Conservation (phyloP, 805 yeast genomes). For the Kuraishia molischiana region DNA sequence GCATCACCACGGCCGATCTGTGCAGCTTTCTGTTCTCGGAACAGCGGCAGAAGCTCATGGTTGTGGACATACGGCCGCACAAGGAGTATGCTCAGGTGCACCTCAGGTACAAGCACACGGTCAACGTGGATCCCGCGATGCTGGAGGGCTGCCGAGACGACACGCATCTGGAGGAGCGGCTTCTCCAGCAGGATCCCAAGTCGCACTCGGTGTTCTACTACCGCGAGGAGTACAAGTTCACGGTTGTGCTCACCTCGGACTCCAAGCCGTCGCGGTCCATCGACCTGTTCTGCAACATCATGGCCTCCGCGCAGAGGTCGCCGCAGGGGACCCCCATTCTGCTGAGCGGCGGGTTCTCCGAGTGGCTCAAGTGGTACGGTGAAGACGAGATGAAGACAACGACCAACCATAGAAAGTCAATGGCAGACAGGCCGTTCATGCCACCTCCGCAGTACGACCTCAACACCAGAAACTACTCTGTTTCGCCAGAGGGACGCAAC, state of each 20-base stretch:
- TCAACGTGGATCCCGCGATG: slow-evolving; percentile 29
- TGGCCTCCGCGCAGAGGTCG: slow-evolving; percentile 3
- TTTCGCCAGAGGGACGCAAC: background rate
- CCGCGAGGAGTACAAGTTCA: slow-evolving; percentile 20
- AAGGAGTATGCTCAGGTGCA: slow-evolving; percentile 21
- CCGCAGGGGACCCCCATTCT: slow-evolving; percentile 16
- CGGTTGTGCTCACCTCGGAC: slow-evolving; percentile 29
- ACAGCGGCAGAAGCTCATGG: slow-evolving; percentile 8
- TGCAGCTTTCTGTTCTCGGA: slow-evolving; percentile 6
- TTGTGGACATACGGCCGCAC: slow-evolving; percentile 30
- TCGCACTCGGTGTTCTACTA: slow-evolving; percentile 20
- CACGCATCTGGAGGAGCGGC: slow-evolving; percentile 10
- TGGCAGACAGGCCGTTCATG: background rate
- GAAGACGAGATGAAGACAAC: slow-evolving; percentile 14
- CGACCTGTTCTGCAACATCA: slow-evolving; percentile 11
- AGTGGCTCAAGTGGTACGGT: slow-evolving; percentile 27
- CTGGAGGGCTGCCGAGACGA: slow-evolving; percentile 8
- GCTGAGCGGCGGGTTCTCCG: slow-evolving; percentile 34
- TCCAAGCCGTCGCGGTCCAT: slow-evolving; percentile 19
- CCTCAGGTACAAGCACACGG: slow-evolving; percentile 25
- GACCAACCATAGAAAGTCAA: background rate
- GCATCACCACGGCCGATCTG: slow-evolving; percentile 6
- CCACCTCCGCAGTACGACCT: background rate
- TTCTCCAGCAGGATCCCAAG: slow-evolving; percentile 21
- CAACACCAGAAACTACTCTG: background rate